A percentile compares a stretch with the other conserved stretches of the same genome.
phyloP scores from a whole-genome alignment of 305 asterid species.

The Salvia sclarea region DNA sequence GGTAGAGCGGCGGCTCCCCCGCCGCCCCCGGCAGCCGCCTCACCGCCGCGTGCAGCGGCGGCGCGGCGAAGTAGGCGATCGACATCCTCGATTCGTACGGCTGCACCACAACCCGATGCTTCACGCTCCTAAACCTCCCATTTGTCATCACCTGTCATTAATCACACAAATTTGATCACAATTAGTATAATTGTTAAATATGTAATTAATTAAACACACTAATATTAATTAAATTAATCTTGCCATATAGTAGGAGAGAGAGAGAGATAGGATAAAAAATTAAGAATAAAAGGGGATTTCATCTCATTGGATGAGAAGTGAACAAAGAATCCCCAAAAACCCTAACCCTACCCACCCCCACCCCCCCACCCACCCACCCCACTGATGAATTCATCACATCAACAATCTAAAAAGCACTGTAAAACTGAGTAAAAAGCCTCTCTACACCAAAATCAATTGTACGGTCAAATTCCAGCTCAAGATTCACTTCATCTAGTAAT shows the following conservation, averaged over 20 bases:
- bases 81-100: slow-evolving; percentile 51
- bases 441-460: not conserved
- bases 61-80: slow-evolving; percentile 62
- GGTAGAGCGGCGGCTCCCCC: slow-evolving; percentile 42
- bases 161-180: too few relatives aligned
- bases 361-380: not conserved
- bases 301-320: not conserved
- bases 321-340: not conserved
- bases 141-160: slow-evolving; percentile 66
- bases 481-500: not conserved
- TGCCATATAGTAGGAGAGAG: not conserved
- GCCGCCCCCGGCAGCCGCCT: slow-evolving; percentile 38
- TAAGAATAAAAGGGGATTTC: too few relatives aligned
- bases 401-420: not conserved
- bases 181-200: too few relatives aligned
- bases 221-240: too few relatives aligned
- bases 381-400: not conserved
- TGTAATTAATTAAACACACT: too few relatives aligned
- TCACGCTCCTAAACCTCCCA: slow-evolving; percentile 65
- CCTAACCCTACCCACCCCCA: not conserved
- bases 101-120: slow-evolving; percentile 60
- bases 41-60: slow-evolving; percentile 47
- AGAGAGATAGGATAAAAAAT: not conserved
- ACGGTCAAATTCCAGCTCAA: not conserved
- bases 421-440: not conserved